Percentiles rank a stretch among this genome's conserved stretches.
Evolutionary conservation across 148 eudicot species (phyloP).

Genomic region (Beta vulgaris): DNA sequence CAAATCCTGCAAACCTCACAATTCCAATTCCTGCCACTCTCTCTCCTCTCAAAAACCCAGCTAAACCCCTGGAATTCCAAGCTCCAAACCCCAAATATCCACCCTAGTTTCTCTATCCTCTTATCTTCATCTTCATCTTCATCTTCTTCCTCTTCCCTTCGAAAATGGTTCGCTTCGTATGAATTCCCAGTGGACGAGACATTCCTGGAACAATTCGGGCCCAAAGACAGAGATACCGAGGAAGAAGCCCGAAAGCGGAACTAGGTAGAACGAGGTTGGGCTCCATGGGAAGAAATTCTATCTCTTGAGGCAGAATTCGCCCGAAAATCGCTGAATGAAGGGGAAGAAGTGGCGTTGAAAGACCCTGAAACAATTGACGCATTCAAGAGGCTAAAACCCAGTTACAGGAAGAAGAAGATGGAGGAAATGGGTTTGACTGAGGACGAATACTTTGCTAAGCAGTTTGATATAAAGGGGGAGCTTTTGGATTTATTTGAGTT

Average conservation of each 20-base stretch:
- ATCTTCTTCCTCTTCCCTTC: neutral
- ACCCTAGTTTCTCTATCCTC: neutral
- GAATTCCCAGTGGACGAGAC: slow-evolving; percentile 85
- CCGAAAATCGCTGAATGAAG: slow-evolving; percentile 65
- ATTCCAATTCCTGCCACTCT: slow-evolving; percentile 29
- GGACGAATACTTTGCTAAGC: slow-evolving; percentile 75
- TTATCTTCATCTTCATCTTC: too few species aligned
- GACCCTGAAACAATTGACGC: slow-evolving; percentile 84
- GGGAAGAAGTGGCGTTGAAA: slow-evolving; percentile 74
- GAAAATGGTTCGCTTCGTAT: slow-evolving; percentile 47
- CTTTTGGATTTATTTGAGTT: too few species aligned
- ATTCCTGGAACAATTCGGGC: slow-evolving; percentile 63
- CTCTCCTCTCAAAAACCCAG: slow-evolving; percentile 33
- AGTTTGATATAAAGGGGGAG: slow-evolving; percentile 81
- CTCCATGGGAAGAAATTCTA: slow-evolving; percentile 96
- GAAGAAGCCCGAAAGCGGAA: slow-evolving; percentile 77
- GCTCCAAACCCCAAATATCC: slow-evolving; percentile 19
- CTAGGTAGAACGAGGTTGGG: slow-evolving; percentile 95
- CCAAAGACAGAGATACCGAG: slow-evolving; percentile 59
- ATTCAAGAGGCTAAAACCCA: slow-evolving; percentile 77
- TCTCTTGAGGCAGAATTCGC: slow-evolving; percentile 88
- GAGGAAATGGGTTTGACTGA: slow-evolving; percentile 75
- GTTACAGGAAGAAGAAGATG: slow-evolving; percentile 70
- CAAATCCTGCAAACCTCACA: slow-evolving; percentile 50
- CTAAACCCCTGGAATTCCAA: slow-evolving; percentile 40